These are phyloP conservation scores for Tagetes patula DNA, from an alignment of 129 eudicot genomes.

Conservation along the genomic window DNA sequence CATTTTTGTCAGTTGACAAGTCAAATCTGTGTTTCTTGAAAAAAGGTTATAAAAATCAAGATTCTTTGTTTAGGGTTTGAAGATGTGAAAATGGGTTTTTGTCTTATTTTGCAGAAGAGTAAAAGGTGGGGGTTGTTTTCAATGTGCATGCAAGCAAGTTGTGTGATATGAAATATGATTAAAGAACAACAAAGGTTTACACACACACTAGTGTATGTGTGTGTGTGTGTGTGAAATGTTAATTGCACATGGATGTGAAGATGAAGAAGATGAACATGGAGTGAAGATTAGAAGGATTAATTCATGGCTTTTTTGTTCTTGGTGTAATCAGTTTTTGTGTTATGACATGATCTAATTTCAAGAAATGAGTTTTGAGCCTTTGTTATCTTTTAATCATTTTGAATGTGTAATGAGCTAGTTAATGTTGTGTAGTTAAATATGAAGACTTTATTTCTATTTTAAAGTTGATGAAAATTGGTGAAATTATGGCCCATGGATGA, in stretches of 20 bases:
- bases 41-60: background rate
- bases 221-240: constrained; percentile 13
- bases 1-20: background rate
- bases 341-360: constrained; percentile 19
- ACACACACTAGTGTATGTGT: background rate
- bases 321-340: constrained; percentile 24
- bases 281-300: background rate
- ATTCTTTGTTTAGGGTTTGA: constrained; percentile 7
- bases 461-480: constrained; percentile 1
- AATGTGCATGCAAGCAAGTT: constrained; percentile 70
- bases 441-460: background rate
- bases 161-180: constrained; percentile 38
- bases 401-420: background rate
- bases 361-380: constrained; percentile 29
- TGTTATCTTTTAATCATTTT: background rate
- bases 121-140: constrained; percentile 66
- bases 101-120: constrained; percentile 64
- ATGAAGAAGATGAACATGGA: constrained; percentile 15
- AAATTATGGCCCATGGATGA: too few species aligned
- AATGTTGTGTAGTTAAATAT: background rate
- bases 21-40: background rate
- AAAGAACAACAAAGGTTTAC: constrained; percentile 15
- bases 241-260: constrained; percentile 14
- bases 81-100: background rate
- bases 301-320: constrained; percentile 13